Conservation (phyloP, 2,329 filamentous ascomycete genomes). For the Diaporthe capsici region DNA sequence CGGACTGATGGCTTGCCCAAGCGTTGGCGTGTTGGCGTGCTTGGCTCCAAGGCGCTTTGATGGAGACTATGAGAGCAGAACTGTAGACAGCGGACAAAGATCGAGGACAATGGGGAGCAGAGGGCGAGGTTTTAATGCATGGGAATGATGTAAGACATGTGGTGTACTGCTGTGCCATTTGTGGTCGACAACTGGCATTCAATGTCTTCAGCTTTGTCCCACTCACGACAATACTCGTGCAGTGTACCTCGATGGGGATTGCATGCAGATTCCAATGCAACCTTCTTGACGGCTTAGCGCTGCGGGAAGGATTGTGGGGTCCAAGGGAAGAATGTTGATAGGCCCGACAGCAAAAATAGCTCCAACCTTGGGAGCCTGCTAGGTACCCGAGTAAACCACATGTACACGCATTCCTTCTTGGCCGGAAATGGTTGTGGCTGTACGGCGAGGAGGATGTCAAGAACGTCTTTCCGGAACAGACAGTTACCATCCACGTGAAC, state of each 20-base stretch:
- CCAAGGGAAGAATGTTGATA: conserved; percentile 18
- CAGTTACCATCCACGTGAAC: neutral
- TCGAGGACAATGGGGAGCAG: neutral
- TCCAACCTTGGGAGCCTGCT: conserved; percentile 15
- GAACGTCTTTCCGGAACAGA: conserved; percentile 3
- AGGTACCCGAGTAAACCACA: neutral
- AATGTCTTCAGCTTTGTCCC: conserved; percentile 25
- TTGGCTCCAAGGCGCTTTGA: conserved; percentile 13
- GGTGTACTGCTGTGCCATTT: neutral
- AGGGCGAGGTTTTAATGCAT: conserved; percentile 1
- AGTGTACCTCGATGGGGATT: conserved; percentile 9
- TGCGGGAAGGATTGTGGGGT: conserved; percentile 30
- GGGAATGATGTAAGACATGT: conserved; percentile 5
- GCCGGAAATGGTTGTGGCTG: conserved; percentile 19
- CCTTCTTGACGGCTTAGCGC: conserved; percentile 23
- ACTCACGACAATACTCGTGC: neutral
- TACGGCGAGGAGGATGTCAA: conserved; percentile 11
- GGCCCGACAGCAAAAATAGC: conserved; percentile 22
- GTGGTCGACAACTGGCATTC: conserved; percentile 11
- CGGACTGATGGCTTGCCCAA: conserved; percentile 12
- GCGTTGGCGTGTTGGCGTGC: conserved; percentile 18
- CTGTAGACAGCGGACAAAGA: neutral
- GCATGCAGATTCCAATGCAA: conserved; percentile 25
- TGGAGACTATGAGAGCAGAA: neutral
- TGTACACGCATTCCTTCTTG: conserved; percentile 12